Evolutionary conservation across 2,329 filamentous ascomycete genomes (phyloP).

Genomic region (Pseudogymnoascus sp.): DNA sequence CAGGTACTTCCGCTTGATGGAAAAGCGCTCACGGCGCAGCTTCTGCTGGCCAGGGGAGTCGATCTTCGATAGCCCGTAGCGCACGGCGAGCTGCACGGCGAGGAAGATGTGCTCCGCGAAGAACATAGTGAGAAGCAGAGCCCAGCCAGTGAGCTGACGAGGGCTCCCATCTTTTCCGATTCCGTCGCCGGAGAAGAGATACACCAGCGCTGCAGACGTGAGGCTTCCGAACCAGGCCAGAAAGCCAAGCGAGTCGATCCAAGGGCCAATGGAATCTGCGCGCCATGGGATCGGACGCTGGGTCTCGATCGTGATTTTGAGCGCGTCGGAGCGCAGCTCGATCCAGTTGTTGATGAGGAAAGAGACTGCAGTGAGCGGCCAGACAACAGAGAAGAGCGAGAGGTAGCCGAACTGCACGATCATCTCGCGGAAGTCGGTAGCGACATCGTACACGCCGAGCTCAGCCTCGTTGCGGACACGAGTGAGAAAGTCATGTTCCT

Average conservation of each 20-base stretch:
- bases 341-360: slow-evolving; percentile 96
- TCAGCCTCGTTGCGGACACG: slow-evolving; percentile 77
- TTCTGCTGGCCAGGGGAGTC: slow-evolving; percentile 82
- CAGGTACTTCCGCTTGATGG: slow-evolving; percentile 55
- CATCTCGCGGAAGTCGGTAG: slow-evolving; percentile 88
- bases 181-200: slow-evolving; percentile 69
- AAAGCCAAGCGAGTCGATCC: slow-evolving; percentile 77
- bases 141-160: slow-evolving; percentile 68
- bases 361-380: slow-evolving; percentile 83
- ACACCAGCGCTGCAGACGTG: slow-evolving; percentile 79
- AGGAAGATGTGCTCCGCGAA: slow-evolving; percentile 87
- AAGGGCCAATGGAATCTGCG: slow-evolving; percentile 89
- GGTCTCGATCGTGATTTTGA: slow-evolving; percentile 88
- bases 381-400: slow-evolving; percentile 83
- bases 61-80: slow-evolving; percentile 65
- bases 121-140: slow-evolving; percentile 71
- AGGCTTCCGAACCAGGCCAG: slow-evolving; percentile 90
- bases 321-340: slow-evolving; percentile 83
- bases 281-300: slow-evolving; percentile 84
- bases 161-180: slow-evolving; percentile 59
- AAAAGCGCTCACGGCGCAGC: slow-evolving; percentile 72
- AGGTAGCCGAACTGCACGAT: slow-evolving; percentile 81
- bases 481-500: slow-evolving; percentile 72
- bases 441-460: slow-evolving; percentile 80
- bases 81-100: slow-evolving; percentile 63